These are phyloP conservation scores for Inosperma sp. DNA, from an alignment of 768 basidiomycete genomes.

Conservation along the genomic window DNA sequence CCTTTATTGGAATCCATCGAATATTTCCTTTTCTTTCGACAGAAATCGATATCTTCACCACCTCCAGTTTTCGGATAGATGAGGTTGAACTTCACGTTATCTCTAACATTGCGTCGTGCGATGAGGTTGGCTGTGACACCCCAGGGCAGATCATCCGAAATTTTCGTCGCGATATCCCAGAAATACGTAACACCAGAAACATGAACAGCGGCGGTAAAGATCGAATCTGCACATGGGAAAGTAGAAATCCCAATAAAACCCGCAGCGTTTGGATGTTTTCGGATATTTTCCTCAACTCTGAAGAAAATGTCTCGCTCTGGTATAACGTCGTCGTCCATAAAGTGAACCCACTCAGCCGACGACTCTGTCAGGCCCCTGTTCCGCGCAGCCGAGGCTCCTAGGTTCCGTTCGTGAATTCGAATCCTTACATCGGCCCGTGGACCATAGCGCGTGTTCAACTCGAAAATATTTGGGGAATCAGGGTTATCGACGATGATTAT, in stretches of 20 bases:
- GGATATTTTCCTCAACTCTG: constrained; percentile 45
- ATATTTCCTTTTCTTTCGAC: constrained; percentile 41
- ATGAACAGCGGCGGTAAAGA: constrained; percentile 53
- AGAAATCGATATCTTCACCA: constrained; percentile 61
- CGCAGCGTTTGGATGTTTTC: constrained; percentile 41
- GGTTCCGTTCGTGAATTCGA: constrained; percentile 42
- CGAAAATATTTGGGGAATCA: constrained; percentile 33
- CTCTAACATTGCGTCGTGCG: constrained; percentile 40
- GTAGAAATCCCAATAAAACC: constrained; percentile 51
- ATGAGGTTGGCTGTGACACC: constrained; percentile 60
- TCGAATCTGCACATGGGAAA: constrained; percentile 44
- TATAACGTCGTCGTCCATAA: constrained; percentile 57
- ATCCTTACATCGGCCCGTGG: constrained; percentile 50
- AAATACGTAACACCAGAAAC: constrained; percentile 56
- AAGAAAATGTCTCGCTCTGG: constrained; percentile 41
- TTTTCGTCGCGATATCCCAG: constrained; percentile 56
- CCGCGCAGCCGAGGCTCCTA: constrained; percentile 50
- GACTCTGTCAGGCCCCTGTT: constrained; percentile 54
- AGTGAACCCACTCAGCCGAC: constrained; percentile 52
- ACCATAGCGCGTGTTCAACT: constrained; percentile 39
- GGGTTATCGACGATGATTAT: constrained; percentile 58
- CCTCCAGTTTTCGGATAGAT: constrained; percentile 60
- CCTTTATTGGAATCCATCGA: constrained; percentile 29
- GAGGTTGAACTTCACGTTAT: constrained; percentile 43
- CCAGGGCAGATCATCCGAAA: constrained; percentile 50